A percentile compares a stretch with the other conserved stretches of the same genome.
These are phyloP conservation scores for Teratosphaeria epicoccoides DNA, from an alignment of 2,329 filamentous ascomycete genomes.

Conservation along the genomic window DNA sequence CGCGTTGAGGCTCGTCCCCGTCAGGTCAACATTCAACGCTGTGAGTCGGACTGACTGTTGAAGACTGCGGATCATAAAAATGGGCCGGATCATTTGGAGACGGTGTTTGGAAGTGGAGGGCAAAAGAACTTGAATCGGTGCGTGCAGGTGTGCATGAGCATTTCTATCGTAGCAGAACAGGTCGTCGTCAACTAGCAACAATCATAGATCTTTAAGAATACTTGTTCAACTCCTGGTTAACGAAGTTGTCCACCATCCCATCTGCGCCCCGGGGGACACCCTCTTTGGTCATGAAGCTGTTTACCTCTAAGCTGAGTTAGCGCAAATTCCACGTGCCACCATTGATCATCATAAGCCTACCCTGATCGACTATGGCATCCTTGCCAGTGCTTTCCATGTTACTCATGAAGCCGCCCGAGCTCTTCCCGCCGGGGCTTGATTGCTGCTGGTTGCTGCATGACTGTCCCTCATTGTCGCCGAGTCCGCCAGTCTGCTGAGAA, in stretches of 20 bases:
- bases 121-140: too few species aligned
- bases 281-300: conserved; percentile 13
- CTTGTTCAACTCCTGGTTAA: conserved; percentile 7
- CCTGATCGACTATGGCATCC: conserved; percentile 10
- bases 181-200: too few species aligned
- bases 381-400: conserved; percentile 6
- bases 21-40: too few species aligned
- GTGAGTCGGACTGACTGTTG: too few species aligned
- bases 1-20: too few species aligned
- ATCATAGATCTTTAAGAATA: background rate
- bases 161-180: too few species aligned
- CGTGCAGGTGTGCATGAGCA: too few species aligned
- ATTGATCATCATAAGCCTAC: conserved; percentile 3
- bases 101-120: too few species aligned
- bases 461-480: conserved; percentile 1
- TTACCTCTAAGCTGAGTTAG: conserved; percentile 7
- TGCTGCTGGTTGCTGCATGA: conserved; percentile 2
- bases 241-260: conserved; percentile 5
- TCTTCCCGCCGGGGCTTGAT: background rate
- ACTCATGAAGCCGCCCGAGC: conserved; percentile 7
- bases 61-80: too few species aligned
- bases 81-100: too few species aligned
- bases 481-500: background rate
- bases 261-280: conserved; percentile 11
- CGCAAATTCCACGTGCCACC: background rate